Base-by-base conservation (phyloP, 192 early-diverging fungal species). In the Gonapodya prolifera region DNA sequence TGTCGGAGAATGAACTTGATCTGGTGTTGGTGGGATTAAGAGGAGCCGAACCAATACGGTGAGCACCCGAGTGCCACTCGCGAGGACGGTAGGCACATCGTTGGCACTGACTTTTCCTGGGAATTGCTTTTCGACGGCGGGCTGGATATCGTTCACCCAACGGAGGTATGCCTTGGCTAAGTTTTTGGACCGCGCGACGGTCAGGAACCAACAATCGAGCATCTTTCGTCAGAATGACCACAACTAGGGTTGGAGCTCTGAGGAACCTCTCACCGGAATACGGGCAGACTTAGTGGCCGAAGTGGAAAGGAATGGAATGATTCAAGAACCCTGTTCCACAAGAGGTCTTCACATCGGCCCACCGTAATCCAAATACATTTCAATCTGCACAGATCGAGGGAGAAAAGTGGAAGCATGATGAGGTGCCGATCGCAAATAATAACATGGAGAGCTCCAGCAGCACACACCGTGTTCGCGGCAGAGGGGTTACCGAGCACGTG, bases 1-100 rank as follows among this genome's bases (percentile, higher is more conserved):
- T 95, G 91, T 23, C 92, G 85, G 80, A 95, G 90, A 18, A 91
- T 80, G 69, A 95, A 81, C 34, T 91, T 84, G 0, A 91, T 81
- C 32, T 87, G 78, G 1, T 75, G 78, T 30, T 87, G 78, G 34
- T 87, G 31, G 23, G 45, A 61, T 8, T 16, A 61, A 16, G 45
- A 61, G 45, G 45, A 8, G 45, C 45, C 8, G 45, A 61, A 16
- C 45, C 8, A 23, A 61, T 23, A 61, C 23, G 8, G 23, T 61
- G 8, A 61, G 23, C 45, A 23, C 45, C 23, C 45, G 23, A 16
- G 45, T 61, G 45, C n/a, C n/a, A n/a, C n/a, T n/a, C n/a, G n/a
- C n/a, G n/a, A n/a, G n/a, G n/a, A n/a, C n/a, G n/a, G n/a, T n/a
- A n/a, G n/a, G n/a, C n/a, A n/a, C n/a, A n/a, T n/a, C n/a, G n/a